Conservation (phyloP, 192 early-diverging fungal genomes). For the Rhizophagus sp. region DNA sequence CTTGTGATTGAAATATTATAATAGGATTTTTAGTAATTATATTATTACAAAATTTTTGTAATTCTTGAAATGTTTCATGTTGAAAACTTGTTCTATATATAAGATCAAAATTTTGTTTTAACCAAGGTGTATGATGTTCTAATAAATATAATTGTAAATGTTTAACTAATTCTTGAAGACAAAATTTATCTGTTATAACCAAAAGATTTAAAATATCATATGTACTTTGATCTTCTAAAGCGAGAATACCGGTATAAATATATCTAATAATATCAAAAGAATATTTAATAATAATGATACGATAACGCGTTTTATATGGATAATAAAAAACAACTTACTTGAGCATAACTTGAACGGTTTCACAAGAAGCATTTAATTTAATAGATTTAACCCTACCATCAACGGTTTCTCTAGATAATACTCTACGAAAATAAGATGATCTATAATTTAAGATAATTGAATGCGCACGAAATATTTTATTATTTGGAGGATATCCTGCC, state of each 20-base stretch:
- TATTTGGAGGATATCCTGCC: neutral
- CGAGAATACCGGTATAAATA: neutral
- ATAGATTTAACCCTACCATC: neutral
- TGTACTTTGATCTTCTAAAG: conserved; percentile 1
- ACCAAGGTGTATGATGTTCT: conserved; percentile 2
- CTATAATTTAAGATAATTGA: neutral
- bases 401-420: neutral
- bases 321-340: neutral
- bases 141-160: conserved; percentile 16
- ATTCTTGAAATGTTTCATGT: conserved; percentile 8
- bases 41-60: conserved; percentile 8
- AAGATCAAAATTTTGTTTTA: conserved; percentile 9
- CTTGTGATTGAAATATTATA: conserved; percentile 5
- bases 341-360: neutral
- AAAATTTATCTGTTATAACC: conserved; percentile 9
- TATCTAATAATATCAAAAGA: conserved; percentile 3
- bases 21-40: neutral
- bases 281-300: too few species aligned
- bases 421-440: conserved; percentile 5
- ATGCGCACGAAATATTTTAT: conserved; percentile 14
- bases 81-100: neutral
- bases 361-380: conserved; percentile 1
- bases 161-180: conserved; percentile 5
- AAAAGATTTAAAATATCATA: neutral
- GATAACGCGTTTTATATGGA: too few species aligned